Conservation (phyloP, 106 monocot genomes). For the Agapanthus africanus region DNA sequence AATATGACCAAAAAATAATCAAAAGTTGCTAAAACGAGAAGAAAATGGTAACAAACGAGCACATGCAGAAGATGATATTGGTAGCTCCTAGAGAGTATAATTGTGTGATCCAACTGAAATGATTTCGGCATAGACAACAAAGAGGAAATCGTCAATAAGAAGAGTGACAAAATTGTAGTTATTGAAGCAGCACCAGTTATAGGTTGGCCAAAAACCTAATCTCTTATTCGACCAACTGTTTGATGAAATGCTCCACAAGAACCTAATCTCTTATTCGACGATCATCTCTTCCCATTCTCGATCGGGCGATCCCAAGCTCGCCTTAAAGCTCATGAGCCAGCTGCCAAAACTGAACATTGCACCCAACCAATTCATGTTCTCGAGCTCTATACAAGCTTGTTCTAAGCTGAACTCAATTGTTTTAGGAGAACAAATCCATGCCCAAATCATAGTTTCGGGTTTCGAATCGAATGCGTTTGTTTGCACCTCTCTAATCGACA, state of each 20-base stretch:
- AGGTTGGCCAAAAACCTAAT: no score
- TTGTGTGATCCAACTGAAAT: no score
- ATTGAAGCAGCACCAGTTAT: no score
- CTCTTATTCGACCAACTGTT: conserved; percentile 57
- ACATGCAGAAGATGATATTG: no score
- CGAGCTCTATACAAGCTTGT: conserved; percentile 46
- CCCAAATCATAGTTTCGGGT: conserved; percentile 40
- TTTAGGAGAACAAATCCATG: conserved; percentile 52
- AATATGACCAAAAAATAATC: no score
- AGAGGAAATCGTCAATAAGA: no score
- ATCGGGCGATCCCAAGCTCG: conserved; percentile 13
- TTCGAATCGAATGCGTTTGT: conserved; percentile 46
- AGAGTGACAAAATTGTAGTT: no score
- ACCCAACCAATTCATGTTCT: conserved; percentile 69
- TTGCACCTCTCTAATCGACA: conserved; percentile 38
- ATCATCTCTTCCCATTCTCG: conserved; percentile 34
- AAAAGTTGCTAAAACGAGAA: no score
- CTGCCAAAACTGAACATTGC: conserved; percentile 5
- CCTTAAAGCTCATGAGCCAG: conserved; percentile 23
- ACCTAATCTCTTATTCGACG: conserved; percentile 54
- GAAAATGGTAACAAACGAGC: no score
- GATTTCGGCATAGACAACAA: no score
- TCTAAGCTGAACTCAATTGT: conserved; percentile 19
- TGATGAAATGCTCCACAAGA: conserved; percentile 47
- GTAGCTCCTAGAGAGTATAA: no score